Conservation (phyloP, 2,329 filamentous ascomycete genomes). For the Aspergillus pseudoterreus region DNA sequence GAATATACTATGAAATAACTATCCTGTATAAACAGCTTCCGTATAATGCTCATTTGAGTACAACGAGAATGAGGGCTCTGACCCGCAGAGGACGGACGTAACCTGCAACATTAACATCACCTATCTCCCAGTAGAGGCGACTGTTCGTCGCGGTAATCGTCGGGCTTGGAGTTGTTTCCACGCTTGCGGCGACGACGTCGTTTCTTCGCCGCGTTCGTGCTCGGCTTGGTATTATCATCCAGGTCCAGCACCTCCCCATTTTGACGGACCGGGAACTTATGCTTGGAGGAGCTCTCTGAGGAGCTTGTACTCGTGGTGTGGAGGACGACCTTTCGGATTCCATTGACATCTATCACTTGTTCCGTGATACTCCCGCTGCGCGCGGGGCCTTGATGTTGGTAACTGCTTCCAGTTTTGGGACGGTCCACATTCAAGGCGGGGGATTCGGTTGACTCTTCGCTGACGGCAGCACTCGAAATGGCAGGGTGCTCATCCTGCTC, state of each 20-base stretch:
- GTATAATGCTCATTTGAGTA: background rate
- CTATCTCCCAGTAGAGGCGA: conserved; percentile 13
- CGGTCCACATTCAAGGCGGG: conserved; percentile 14
- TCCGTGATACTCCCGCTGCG: conserved; percentile 76
- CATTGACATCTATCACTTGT: conserved; percentile 69
- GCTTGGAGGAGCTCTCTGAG: conserved; percentile 26
- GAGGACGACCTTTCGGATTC: conserved; percentile 71
- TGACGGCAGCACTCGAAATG: conserved; percentile 21
- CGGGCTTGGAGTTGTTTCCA: conserved; percentile 9
- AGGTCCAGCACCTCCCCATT: conserved; percentile 12
- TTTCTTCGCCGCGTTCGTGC: conserved; percentile 17
- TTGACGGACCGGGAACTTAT: conserved; percentile 12
- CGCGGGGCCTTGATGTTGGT: conserved; percentile 48
- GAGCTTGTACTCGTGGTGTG: conserved; percentile 61
- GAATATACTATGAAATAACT: background rate
- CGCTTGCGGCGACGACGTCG: conserved; percentile 23
- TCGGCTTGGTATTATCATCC: conserved; percentile 5
- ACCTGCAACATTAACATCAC: background rate
- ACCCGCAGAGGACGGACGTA: conserved; percentile 15
- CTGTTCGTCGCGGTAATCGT: conserved; percentile 8
- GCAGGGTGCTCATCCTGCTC: conserved; percentile 26
- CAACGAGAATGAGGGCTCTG: conserved; percentile 7
- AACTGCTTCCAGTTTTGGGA: conserved; percentile 24
- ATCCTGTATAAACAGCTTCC: background rate
- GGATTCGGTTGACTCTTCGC: conserved; percentile 20